These are phyloP conservation scores for Coleophoma eucalyptorum DNA, from an alignment of 2,329 filamentous ascomycete genomes.

Conservation along the genomic window DNA sequence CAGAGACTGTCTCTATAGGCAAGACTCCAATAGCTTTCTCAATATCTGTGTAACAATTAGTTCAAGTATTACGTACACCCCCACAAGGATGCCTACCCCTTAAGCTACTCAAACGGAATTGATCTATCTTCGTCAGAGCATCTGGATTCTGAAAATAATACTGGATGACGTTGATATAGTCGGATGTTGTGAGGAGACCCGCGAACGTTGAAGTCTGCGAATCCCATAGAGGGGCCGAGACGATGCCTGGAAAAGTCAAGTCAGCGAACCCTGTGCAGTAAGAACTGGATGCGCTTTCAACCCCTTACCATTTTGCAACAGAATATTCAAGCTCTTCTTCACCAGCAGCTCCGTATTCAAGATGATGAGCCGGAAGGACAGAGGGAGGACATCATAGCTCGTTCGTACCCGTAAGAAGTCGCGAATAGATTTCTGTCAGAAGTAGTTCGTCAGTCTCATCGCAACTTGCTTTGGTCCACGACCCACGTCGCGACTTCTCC, in stretches of 20 bases:
- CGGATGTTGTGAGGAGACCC: slow-evolving; percentile 88
- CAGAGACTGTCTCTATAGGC: slow-evolving; percentile 93
- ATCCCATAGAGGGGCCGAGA: slow-evolving; percentile 96
- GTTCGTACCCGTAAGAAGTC: slow-evolving; percentile 95
- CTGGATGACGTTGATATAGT: slow-evolving; percentile 98
- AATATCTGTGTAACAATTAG: slow-evolving; percentile 60
- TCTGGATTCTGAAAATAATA: slow-evolving; percentile 98
- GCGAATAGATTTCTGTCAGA: slow-evolving; percentile 76
- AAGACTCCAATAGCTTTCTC: slow-evolving; percentile 89
- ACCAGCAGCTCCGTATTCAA: slow-evolving; percentile 94
- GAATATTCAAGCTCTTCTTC: slow-evolving; percentile 93
- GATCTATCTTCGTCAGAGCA: slow-evolving; percentile 82
- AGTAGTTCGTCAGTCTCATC: neutral
- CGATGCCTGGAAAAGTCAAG: slow-evolving; percentile 65
- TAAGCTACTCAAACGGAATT: slow-evolving; percentile 88
- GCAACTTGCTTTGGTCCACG: too few relatives aligned
- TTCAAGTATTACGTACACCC: slow-evolving; percentile 3
- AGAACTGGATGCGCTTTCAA: neutral
- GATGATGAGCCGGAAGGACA: slow-evolving; percentile 93
- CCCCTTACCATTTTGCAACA: slow-evolving; percentile 86
- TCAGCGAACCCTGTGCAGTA: slow-evolving; percentile 3
- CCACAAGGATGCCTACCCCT: slow-evolving; percentile 57
- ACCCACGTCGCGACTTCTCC: neutral
- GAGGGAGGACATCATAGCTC: slow-evolving; percentile 94
- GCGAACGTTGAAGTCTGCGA: slow-evolving; percentile 90